Evolutionary conservation across 768 basidiomycete genomes (phyloP).

Genomic region (Amanita fuliginea): DNA sequence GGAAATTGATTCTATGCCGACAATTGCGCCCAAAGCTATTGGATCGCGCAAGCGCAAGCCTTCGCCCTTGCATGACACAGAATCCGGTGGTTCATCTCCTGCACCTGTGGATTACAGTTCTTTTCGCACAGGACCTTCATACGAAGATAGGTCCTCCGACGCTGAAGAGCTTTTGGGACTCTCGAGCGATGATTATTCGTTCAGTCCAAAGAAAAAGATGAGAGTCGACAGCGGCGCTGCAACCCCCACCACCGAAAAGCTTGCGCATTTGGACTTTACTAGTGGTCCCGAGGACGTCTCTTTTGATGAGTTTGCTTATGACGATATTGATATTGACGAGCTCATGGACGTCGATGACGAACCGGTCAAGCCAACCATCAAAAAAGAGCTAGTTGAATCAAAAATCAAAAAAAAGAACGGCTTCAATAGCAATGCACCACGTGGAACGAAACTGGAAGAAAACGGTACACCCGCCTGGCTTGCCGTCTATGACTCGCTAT

Average conservation of each 20-base stretch:
- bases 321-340: slow-evolving; percentile 51
- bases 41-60: slow-evolving; percentile 59
- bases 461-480: slow-evolving; percentile 54
- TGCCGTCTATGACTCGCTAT: slow-evolving; percentile 62
- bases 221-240: slow-evolving; percentile 33
- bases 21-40: slow-evolving; percentile 18
- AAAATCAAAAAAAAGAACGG: slow-evolving; percentile 15
- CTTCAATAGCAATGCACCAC: slow-evolving; percentile 7
- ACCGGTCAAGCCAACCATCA: slow-evolving; percentile 20
- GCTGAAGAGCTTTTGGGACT: slow-evolving; percentile 22
- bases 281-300: slow-evolving; percentile 35
- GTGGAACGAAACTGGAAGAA: slow-evolving; percentile 30
- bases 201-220: slow-evolving; percentile 64
- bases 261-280: slow-evolving; percentile 50
- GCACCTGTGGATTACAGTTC: slow-evolving; percentile 16
- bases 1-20: slow-evolving; percentile 44
- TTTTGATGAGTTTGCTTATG: slow-evolving; percentile 28
- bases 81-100: slow-evolving; percentile 26
- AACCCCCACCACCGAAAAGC: slow-evolving; percentile 43
- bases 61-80: slow-evolving; percentile 32
- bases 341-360: slow-evolving; percentile 51
- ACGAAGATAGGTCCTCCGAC: slow-evolving; percentile 37
- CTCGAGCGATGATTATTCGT: slow-evolving; percentile 50
- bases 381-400: slow-evolving; percentile 19
- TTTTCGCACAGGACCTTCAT: slow-evolving; percentile 22